Percentiles rank a stretch among this genome's conserved stretches.
These are phyloP conservation scores for Rhodomyrtus tomentosa DNA, from an alignment of 345 rosid genomes.

Conservation along the genomic window DNA sequence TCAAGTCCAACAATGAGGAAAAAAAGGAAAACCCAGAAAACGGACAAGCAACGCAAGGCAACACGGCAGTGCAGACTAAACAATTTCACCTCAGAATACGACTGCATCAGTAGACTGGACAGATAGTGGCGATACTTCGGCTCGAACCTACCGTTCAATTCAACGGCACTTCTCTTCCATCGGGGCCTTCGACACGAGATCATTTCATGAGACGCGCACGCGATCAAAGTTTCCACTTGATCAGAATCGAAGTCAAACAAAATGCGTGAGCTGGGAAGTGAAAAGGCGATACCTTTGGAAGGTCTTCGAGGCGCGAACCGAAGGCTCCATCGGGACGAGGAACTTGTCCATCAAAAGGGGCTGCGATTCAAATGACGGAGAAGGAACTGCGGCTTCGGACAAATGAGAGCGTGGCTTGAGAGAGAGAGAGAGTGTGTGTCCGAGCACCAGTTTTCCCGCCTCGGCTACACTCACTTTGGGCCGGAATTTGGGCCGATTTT, in stretches of 20 bases:
- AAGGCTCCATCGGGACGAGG: constrained; percentile 2
- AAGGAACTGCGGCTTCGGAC: neutral
- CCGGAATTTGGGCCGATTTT: neutral
- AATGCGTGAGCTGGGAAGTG: neutral
- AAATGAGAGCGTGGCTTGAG: neutral
- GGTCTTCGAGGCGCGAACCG: neutral
- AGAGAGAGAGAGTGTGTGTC: too few relatives aligned
- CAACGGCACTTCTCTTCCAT: constrained; percentile 52
- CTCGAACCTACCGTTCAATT: constrained; percentile 48
- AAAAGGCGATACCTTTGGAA: neutral
- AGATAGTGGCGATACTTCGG: constrained; percentile 41
- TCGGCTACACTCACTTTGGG: neutral
- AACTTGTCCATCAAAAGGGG: neutral
- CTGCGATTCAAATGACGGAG: neutral
- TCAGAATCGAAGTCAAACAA: neutral
- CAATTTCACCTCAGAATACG: constrained; percentile 50
- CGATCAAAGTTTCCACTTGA: neutral
- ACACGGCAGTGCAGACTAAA: too few relatives aligned
- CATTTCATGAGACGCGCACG: neutral
- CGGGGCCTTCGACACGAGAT: constrained; percentile 6
- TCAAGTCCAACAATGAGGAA: neutral
- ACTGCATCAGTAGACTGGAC: constrained; percentile 40
- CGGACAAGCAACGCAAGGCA: neutral
- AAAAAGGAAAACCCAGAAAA: neutral
- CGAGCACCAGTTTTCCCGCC: too few relatives aligned